Percentiles rank a stretch among this genome's conserved stretches.
These are phyloP conservation scores for Nasturtium officinale DNA, from an alignment of 345 rosid species.

Conservation along the genomic window DNA sequence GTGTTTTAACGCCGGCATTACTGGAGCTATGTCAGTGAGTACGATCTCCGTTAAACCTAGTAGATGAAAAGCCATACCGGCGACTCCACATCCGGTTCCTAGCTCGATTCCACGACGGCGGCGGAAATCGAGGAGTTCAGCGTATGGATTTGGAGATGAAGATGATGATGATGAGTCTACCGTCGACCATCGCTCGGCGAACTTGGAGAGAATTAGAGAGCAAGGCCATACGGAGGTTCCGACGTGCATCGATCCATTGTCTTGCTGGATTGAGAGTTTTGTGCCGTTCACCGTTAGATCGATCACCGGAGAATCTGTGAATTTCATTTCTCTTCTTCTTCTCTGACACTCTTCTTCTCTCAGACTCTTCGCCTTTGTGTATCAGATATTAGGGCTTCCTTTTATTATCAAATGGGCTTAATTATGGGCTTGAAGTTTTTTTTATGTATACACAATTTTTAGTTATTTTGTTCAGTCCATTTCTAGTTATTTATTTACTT, in stretches of 20 bases:
- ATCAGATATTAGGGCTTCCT: too few relatives aligned
- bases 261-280: constrained; percentile 71
- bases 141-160: constrained; percentile 66
- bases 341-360: too few relatives aligned
- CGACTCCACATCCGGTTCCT: constrained; percentile 88
- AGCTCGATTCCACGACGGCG: constrained; percentile 74
- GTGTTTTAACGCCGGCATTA: constrained; percentile 90
- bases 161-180: constrained; percentile 29
- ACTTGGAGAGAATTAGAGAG: constrained; percentile 84
- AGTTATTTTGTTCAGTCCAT: too few relatives aligned
- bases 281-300: constrained; percentile 66
- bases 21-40: constrained; percentile 84
- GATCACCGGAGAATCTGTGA: constrained; percentile 87
- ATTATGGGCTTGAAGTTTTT: too few relatives aligned
- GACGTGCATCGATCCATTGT: constrained; percentile 85
- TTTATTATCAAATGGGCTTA: too few relatives aligned
- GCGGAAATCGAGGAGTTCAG: constrained; percentile 65
- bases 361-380: too few relatives aligned
- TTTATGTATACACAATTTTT: too few relatives aligned
- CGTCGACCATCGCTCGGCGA: constrained; percentile 85
- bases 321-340: too few relatives aligned
- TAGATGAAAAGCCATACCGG: constrained; percentile 82
- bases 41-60: constrained; percentile 76
- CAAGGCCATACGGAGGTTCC: constrained; percentile 97
- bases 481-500: too few relatives aligned